These are phyloP conservation scores for Xylaria castorea DNA, from an alignment of 495 filamentous ascomycete genomes.

Conservation along the genomic window DNA sequence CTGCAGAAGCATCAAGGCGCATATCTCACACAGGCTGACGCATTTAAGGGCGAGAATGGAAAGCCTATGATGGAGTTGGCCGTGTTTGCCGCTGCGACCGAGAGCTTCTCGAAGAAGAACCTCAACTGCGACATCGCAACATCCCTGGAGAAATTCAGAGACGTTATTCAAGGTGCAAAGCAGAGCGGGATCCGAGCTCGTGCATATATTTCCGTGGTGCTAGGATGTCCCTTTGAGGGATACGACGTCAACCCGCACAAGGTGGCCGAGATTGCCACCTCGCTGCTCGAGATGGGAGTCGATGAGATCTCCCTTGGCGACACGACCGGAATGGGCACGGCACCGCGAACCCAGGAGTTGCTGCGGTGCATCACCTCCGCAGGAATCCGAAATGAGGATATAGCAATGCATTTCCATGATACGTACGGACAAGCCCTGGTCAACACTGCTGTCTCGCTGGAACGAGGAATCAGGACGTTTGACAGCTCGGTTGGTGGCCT, in stretches of 20 bases:
- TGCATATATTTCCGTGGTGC: slow-evolving; percentile 92
- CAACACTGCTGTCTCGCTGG: slow-evolving; percentile 84
- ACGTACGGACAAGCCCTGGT: slow-evolving; percentile 95
- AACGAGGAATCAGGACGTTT: slow-evolving; percentile 88
- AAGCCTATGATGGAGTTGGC: slow-evolving; percentile 76
- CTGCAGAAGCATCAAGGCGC: slow-evolving; percentile 46
- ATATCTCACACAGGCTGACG: slow-evolving; percentile 48
- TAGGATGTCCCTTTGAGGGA: slow-evolving; percentile 95
- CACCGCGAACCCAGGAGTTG: slow-evolving; percentile 74
- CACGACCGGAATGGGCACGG: slow-evolving; percentile 96
- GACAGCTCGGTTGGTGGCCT: slow-evolving; percentile 89
- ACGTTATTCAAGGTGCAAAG: slow-evolving; percentile 78
- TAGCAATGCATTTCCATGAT: slow-evolving; percentile 96
- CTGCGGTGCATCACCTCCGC: slow-evolving; percentile 73
- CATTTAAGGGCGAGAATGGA: slow-evolving; percentile 31
- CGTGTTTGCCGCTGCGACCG: slow-evolving; percentile 90
- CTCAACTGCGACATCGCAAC: slow-evolving; percentile 87
- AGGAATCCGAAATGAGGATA: slow-evolving; percentile 76
- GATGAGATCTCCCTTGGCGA: slow-evolving; percentile 95
- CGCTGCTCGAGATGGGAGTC: slow-evolving; percentile 90
- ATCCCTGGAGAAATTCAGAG: slow-evolving; percentile 76
- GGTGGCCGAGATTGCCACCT: slow-evolving; percentile 84
- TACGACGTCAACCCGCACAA: slow-evolving; percentile 76
- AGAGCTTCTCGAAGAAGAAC: slow-evolving; percentile 88
- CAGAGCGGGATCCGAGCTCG: slow-evolving; percentile 75